Percentiles rank a stretch among this genome's conserved stretches.
phyloP scores from a whole-genome alignment of 2,329 filamentous ascomycete genomes.

The Talaromyces sp. region DNA sequence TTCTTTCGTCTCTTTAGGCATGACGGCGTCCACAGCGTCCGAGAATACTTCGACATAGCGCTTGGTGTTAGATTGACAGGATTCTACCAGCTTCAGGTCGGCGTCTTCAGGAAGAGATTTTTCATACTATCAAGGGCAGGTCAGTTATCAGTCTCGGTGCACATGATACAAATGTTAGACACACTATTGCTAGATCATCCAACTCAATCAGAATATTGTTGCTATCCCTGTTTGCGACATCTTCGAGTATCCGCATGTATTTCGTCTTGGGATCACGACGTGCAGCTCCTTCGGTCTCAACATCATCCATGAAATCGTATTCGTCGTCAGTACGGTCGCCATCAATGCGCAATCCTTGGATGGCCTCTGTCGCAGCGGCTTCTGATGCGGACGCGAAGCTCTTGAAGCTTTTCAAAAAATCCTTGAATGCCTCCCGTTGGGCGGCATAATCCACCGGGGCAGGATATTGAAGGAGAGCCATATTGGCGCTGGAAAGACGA shows the following conservation, averaged over 20 bases:
- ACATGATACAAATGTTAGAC: slow-evolving; percentile 9
- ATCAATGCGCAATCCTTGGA: slow-evolving; percentile 80
- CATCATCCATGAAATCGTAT: slow-evolving; percentile 88
- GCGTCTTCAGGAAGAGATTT: slow-evolving; percentile 64
- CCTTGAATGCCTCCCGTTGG: slow-evolving; percentile 77
- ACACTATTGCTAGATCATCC: slow-evolving; percentile 75
- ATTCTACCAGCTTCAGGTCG: slow-evolving; percentile 66
- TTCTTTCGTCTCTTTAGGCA: slow-evolving; percentile 75
- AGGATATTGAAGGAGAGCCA: slow-evolving; percentile 81
- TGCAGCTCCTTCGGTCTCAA: slow-evolving; percentile 54
- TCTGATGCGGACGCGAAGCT: slow-evolving; percentile 61
- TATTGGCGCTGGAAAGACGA: slow-evolving; percentile 42
- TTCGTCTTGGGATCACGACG: slow-evolving; percentile 65
- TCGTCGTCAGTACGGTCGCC: slow-evolving; percentile 85
- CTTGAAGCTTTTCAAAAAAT: slow-evolving; percentile 87
- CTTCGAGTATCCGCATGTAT: slow-evolving; percentile 83
- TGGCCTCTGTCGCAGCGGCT: slow-evolving; percentile 69
- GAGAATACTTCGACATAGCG: slow-evolving; percentile 94
- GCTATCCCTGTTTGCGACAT: slow-evolving; percentile 74
- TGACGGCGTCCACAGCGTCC: slow-evolving; percentile 77
- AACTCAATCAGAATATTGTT: slow-evolving; percentile 82
- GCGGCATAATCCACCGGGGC: slow-evolving; percentile 80
- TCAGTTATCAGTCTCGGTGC: not conserved
- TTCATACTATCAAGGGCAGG: slow-evolving; percentile 61
- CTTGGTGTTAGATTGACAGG: slow-evolving; percentile 84